Evolutionary conservation across 2,329 filamentous ascomycete genomes (phyloP).

Genomic region (Fusarium poae): DNA sequence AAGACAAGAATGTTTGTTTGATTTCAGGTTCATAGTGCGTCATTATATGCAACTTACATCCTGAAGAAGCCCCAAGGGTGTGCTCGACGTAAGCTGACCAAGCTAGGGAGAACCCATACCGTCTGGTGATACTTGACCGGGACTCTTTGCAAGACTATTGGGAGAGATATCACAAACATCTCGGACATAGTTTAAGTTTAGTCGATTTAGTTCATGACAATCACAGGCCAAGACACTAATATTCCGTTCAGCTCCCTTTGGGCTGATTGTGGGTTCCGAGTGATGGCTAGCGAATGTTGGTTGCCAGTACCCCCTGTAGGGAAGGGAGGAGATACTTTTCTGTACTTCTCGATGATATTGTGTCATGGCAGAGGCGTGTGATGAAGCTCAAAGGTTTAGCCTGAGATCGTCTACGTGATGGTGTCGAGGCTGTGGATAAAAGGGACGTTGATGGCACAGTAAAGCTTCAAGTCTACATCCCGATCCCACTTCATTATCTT

Average conservation of each 20-base stretch:
- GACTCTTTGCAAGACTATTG: conserved; percentile 8
- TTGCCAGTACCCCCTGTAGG: background rate
- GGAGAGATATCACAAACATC: conserved; percentile 7
- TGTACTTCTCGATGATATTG: background rate
- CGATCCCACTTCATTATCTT: background rate
- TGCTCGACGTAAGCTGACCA: background rate
- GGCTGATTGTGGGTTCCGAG: background rate
- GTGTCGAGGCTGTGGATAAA: background rate
- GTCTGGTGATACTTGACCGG: background rate
- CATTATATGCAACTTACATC: conserved; percentile 2
- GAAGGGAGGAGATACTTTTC: background rate
- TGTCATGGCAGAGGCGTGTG: background rate
- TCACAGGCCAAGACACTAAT: background rate
- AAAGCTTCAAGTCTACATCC: background rate
- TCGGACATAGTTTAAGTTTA: background rate
- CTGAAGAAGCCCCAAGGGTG: background rate
- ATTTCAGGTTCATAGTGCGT: background rate
- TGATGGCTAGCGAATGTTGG: background rate
- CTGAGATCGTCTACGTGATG: background rate
- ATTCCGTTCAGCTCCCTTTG: background rate
- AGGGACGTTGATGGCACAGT: background rate
- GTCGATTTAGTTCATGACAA: conserved; percentile 12
- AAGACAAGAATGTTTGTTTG: background rate
- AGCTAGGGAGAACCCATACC: background rate
- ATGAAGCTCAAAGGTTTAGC: background rate